Base-by-base conservation (phyloP, 805 yeast species). In the Cyberlindnera veronae region DNA sequence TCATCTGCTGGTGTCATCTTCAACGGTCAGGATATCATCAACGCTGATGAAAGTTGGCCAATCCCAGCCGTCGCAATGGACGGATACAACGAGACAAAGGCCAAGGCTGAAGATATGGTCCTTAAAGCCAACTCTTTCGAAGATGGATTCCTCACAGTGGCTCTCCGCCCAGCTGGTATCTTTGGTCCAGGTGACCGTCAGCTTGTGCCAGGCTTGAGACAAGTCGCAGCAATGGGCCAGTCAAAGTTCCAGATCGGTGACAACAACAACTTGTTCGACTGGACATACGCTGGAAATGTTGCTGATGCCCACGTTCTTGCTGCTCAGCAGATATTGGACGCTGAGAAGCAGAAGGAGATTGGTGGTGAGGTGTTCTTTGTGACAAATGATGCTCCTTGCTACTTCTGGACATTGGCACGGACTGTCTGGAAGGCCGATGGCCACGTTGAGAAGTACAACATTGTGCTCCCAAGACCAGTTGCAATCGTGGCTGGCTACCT, bases 131-230 rank as follows among this genome's bases (percentile, higher is more conserved):
- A 88, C 61, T 74, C 76, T 34, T 65, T 66, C n/a, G 61, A 66
- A 1, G 67, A 70, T 12, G 69, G 68, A 2, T 75, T 90, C 49
- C 66, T 74, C 35, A 93, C 99, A 0, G 84, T 86, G 27, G 93
- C 96, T 2, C 64, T 93, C 35, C 77, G 99, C 48, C 99, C 99
- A 1, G 96, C 99, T 1, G 99, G 99, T 29, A 89, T 93, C 34
- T 93, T 93, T 67, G 99, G 99, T 5, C 99, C 98, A 6, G 98
- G 99, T 32, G 99, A 93, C 62, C 78, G 99, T 45, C 99, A 93
- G 62, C 68, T 93, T 56, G 93, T 93, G 33, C 99, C 99, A 11
- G 95, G 95, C 3, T 69, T 93, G 44, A 78, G 96, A 57, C 74
- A 74, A 13, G 96, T 87, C 32, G 89, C 95, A 3, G 74, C 74